Evolutionary conservation across 805 yeast species (phyloP).

Genomic region (Groenewaldozyma tartarivorans): DNA sequence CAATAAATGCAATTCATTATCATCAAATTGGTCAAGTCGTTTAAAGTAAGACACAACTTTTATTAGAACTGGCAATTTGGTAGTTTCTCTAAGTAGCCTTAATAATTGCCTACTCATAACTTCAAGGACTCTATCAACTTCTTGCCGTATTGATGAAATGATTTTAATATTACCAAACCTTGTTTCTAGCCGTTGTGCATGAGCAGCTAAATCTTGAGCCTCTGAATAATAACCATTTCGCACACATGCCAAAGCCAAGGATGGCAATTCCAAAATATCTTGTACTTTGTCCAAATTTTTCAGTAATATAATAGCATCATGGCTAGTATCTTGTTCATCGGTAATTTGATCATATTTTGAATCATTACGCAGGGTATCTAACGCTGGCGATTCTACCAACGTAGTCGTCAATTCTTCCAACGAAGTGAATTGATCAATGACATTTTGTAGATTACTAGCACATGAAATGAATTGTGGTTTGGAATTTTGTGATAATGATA

Average conservation of each 20-base stretch:
- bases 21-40: slow-evolving; percentile 32
- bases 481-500: slow-evolving; percentile 15
- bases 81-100: slow-evolving; percentile 58
- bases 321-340: neutral
- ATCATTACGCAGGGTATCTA: neutral
- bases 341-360: neutral
- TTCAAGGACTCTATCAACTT: slow-evolving; percentile 41
- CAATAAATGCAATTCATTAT: slow-evolving; percentile 38
- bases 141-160: slow-evolving; percentile 44
- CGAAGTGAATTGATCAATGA: neutral
- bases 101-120: slow-evolving; percentile 66
- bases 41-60: slow-evolving; percentile 70
- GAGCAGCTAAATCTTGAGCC: slow-evolving; percentile 73
- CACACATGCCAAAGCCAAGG: slow-evolving; percentile 75
- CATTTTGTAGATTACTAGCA: neutral
- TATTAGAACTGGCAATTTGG: slow-evolving; percentile 68
- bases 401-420: neutral
- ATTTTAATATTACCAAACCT: slow-evolving; percentile 56
- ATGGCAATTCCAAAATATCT: slow-evolving; percentile 76
- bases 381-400: neutral
- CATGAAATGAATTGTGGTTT: slow-evolving; percentile 13
- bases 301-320: slow-evolving; percentile 14
- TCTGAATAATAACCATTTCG: slow-evolving; percentile 81
- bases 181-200: slow-evolving; percentile 56
- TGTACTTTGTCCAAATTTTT: slow-evolving; percentile 57